Evolutionary conservation across 345 rosid genomes (phyloP).

Genomic region (Linum tenue): DNA sequence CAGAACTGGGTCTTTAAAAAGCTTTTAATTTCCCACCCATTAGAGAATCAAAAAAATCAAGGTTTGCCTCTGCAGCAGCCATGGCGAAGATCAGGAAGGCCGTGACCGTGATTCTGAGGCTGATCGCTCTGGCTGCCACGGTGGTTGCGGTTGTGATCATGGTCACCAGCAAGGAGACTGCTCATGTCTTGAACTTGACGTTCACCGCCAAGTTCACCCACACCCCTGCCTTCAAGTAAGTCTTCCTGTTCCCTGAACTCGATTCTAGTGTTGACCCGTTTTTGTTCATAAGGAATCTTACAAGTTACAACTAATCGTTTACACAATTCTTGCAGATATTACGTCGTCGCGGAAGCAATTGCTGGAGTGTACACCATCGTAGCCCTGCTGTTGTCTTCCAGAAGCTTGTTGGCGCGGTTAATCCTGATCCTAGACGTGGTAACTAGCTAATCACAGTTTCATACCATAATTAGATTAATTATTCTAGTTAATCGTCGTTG

Average conservation of each 20-base stretch:
- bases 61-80: too few species aligned
- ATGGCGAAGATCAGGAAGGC: constrained; percentile 1
- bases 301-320: not conserved
- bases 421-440: constrained; percentile 39
- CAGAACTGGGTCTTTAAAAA: not conserved
- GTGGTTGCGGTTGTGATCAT: constrained; percentile 31
- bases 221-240: constrained; percentile 43
- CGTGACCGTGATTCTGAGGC: not conserved
- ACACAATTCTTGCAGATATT: constrained; percentile 23
- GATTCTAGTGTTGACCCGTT: not conserved
- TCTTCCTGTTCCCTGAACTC: not conserved
- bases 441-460: not conserved
- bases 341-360: constrained; percentile 42
- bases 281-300: not conserved
- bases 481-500: not conserved
- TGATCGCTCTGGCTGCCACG: constrained; percentile 1
- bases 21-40: not conserved
- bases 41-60: too few species aligned
- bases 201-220: constrained; percentile 42
- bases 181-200: constrained; percentile 42
- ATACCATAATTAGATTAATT: not conserved
- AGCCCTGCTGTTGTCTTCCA: constrained; percentile 23
- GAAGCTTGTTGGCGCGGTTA: constrained; percentile 19
- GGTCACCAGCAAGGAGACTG: constrained; percentile 37
- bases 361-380: constrained; percentile 31